Evolutionary conservation across 352 stramenopile species (phyloP).

Genomic region (Phytophthora fragariaefolia): DNA sequence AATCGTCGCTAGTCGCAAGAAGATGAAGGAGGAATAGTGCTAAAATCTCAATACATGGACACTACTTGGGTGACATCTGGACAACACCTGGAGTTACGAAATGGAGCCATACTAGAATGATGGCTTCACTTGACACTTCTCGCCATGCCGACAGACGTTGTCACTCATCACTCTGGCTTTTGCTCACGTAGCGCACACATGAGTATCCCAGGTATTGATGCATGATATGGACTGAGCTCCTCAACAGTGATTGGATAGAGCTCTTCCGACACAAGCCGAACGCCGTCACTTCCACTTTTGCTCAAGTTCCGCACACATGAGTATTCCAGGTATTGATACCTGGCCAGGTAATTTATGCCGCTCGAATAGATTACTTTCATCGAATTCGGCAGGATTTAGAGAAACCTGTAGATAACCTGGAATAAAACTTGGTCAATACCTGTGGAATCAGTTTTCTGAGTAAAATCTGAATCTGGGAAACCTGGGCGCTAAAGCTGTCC

Average conservation of each 20-base stretch:
- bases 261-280: no score
- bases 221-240: no score
- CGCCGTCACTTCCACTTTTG: no score
- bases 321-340: no score
- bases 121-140: background rate
- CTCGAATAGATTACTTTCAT: slow-evolving; percentile 1
- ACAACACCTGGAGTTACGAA: background rate
- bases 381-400: background rate
- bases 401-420: slow-evolving; percentile 5
- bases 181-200: slow-evolving; percentile 1
- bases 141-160: background rate
- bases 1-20: slow-evolving; percentile 1
- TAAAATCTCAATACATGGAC: slow-evolving; percentile 12
- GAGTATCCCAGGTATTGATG: no score
- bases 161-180: slow-evolving; percentile 2
- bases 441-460: slow-evolving; percentile 2
- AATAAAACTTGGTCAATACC: background rate
- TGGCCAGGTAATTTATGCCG: background rate
- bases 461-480: slow-evolving; percentile 10
- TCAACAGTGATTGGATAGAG: no score
- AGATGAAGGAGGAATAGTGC: no score
- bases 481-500: no score
- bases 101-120: background rate
- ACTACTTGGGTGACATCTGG: slow-evolving; percentile 6
- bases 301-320: no score